phyloP scores from a whole-genome alignment of 345 rosid genomes.

The Lepidium sativum region DNA sequence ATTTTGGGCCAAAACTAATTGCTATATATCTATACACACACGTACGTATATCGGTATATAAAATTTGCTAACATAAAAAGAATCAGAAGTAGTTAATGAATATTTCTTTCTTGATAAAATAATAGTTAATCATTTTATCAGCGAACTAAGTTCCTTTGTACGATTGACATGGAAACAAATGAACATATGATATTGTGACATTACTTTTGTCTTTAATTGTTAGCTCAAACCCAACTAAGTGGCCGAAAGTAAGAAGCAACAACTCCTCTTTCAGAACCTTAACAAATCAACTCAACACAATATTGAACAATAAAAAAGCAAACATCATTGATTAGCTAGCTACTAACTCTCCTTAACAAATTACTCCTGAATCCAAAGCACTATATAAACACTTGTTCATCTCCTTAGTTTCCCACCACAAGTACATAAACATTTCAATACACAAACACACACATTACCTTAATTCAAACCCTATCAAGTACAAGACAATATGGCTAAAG shows the following conservation, averaged over 20 bases:
- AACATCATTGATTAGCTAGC: neutral
- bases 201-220: neutral
- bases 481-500: conserved; percentile 19
- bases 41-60: too few species aligned
- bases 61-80: too few species aligned
- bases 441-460: conserved; percentile 4
- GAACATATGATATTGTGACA: neutral
- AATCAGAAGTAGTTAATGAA: too few species aligned
- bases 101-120: too few species aligned
- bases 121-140: too few species aligned
- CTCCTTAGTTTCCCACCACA: conserved; percentile 15
- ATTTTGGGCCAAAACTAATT: too few species aligned
- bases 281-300: conserved; percentile 22
- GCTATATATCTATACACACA: too few species aligned
- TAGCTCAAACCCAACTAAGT: conserved; percentile 3
- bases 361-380: neutral
- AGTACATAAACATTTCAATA: conserved; percentile 5
- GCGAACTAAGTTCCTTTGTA: too few species aligned
- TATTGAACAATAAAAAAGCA: neutral
- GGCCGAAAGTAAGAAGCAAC: conserved; percentile 19
- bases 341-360: neutral
- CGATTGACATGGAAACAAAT: neutral
- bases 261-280: conserved; percentile 17
- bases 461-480: conserved; percentile 2
- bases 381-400: conserved; percentile 7